These are phyloP conservation scores for Botryosphaeria agaves DNA, from an alignment of 2,329 filamentous ascomycete genomes.

Conservation along the genomic window DNA sequence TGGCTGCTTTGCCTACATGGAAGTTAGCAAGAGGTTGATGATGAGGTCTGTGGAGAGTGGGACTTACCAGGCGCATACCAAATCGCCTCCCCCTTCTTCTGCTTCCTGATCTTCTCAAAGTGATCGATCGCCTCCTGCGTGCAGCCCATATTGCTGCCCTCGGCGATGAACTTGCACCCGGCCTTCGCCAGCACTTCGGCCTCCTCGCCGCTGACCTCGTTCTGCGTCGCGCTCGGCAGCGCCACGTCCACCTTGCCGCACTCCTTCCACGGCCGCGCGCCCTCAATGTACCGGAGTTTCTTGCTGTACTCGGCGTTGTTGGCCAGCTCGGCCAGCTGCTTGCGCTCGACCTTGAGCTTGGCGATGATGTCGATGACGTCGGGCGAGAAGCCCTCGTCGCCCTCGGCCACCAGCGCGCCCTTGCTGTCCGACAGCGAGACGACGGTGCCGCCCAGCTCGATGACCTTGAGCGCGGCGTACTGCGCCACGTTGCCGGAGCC, in stretches of 20 bases:
- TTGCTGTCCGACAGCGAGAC: constrained; percentile 88
- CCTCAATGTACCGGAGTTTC: constrained; percentile 73
- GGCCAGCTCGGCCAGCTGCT: constrained; percentile 60
- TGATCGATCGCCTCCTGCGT: constrained; percentile 44
- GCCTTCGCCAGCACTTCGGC: constrained; percentile 61
- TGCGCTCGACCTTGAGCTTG: constrained; percentile 69
- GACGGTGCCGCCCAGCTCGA: constrained; percentile 86
- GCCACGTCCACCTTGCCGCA: constrained; percentile 81
- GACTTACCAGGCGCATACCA: constrained; percentile 72
- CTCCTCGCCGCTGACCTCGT: constrained; percentile 89
- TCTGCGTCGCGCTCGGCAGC: constrained; percentile 88
- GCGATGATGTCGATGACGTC: constrained; percentile 69
- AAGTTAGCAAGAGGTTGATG: constrained; percentile 1
- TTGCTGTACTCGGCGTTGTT: constrained; percentile 35
- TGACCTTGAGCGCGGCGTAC: constrained; percentile 89
- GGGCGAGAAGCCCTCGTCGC: constrained; percentile 54
- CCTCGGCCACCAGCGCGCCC: constrained; percentile 62
- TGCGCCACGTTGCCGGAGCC: constrained; percentile 97
- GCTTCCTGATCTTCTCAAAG: constrained; percentile 24
- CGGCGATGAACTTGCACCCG: constrained; percentile 74
- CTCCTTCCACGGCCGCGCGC: constrained; percentile 81
- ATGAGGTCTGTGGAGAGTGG: no score
- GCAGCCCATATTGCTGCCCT: constrained; percentile 98
- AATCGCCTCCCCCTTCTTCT: constrained; percentile 53
- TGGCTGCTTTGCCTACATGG: constrained; percentile 64